phyloP scores from a whole-genome alignment of 176 grass and related monocot species.

The Aegilops sharonensis region DNA sequence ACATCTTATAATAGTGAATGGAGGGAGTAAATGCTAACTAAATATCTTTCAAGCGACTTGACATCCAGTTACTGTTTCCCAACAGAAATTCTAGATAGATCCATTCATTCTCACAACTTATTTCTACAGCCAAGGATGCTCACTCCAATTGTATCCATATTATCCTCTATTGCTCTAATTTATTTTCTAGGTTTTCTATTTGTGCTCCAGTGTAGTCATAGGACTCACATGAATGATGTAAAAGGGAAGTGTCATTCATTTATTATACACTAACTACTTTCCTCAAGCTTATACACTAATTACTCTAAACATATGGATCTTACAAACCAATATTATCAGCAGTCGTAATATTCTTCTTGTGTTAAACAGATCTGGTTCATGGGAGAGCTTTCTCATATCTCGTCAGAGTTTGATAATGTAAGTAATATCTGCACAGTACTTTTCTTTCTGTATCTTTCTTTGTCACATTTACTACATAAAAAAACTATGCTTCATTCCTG shows the following conservation, averaged over 20 bases:
- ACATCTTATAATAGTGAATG: too few relatives aligned
- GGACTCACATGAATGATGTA: slow-evolving; percentile 16
- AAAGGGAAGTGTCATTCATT: slow-evolving; percentile 8
- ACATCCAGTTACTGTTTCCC: neutral
- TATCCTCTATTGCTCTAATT: neutral
- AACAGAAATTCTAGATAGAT: slow-evolving; percentile 17
- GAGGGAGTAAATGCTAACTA: neutral
- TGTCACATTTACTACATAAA: slow-evolving; percentile 25
- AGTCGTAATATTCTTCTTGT: slow-evolving; percentile 40
- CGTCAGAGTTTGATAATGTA: slow-evolving; percentile 94
- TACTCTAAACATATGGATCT: slow-evolving; percentile 22
- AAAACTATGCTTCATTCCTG: neutral
- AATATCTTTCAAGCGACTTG: neutral
- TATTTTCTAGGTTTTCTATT: neutral
- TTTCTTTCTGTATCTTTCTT: slow-evolving; percentile 5
- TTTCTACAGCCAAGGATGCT: slow-evolving; percentile 6
- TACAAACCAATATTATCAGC: neutral
- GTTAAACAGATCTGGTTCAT: slow-evolving; percentile 93
- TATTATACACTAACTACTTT: neutral
- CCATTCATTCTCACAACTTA: neutral
- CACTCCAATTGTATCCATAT: neutral
- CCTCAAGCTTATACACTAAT: neutral
- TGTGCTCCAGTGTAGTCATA: slow-evolving; percentile 15
- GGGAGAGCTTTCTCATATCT: slow-evolving; percentile 98
- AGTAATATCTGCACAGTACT: slow-evolving; percentile 32